Conservation (phyloP, 148 eudicot genomes). For the Rhododendron vialii region DNA sequence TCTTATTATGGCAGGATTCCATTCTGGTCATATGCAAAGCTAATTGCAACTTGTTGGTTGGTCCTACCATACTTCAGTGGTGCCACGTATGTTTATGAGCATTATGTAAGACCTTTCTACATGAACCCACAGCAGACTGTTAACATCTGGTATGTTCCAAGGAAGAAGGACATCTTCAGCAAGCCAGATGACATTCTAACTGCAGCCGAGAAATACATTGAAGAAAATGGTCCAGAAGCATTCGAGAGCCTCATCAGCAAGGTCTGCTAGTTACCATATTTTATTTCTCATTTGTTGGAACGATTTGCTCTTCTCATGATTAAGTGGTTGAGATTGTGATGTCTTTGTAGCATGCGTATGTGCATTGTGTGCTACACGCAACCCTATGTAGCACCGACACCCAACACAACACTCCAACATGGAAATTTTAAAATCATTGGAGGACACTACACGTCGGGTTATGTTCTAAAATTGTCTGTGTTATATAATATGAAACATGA, state of each 20-base stretch:
- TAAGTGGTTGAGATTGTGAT: not conserved
- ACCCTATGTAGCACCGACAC: not conserved
- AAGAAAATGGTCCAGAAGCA: slow-evolving; percentile 67
- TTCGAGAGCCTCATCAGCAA: slow-evolving; percentile 50
- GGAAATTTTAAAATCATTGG: not conserved
- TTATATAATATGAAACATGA: not conserved
- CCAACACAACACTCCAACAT: not conserved
- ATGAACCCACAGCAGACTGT: slow-evolving; percentile 42
- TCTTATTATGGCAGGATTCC: slow-evolving; percentile 58
- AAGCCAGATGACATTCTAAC: slow-evolving; percentile 68
- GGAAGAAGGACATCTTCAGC: slow-evolving; percentile 58
- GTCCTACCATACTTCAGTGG: slow-evolving; percentile 98
- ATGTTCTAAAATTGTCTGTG: not conserved
- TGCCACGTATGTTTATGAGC: slow-evolving; percentile 92
- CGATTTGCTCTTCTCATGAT: not conserved
- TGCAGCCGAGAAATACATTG: slow-evolving; percentile 74
- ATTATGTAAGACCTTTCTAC: slow-evolving; percentile 69
- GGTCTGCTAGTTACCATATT: slow-evolving; percentile 31
- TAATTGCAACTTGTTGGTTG: slow-evolving; percentile 83
- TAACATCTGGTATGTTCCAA: slow-evolving; percentile 73
- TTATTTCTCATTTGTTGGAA: not conserved
- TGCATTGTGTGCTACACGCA: not conserved
- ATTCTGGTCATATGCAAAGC: slow-evolving; percentile 88
- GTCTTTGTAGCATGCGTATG: not conserved
- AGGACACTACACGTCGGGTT: not conserved